These are phyloP conservation scores for Penicillium soppii DNA, from an alignment of 495 filamentous ascomycete genomes.

Conservation along the genomic window DNA sequence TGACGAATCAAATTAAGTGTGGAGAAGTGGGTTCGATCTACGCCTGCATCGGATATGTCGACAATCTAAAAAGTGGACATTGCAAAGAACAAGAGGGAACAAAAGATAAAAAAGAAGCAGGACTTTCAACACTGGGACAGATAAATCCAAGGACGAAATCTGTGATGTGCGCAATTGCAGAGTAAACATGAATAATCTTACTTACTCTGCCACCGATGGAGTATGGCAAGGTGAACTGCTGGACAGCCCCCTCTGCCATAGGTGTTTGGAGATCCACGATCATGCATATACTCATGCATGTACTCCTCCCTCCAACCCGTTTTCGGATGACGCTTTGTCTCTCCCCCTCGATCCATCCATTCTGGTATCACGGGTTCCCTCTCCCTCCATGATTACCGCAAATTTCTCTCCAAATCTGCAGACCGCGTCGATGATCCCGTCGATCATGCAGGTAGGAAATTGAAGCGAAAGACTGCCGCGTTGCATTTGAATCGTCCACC, in stretches of 20 bases:
- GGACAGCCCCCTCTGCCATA: slow-evolving; percentile 21
- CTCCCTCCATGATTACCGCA: slow-evolving; percentile 37
- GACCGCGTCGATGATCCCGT: slow-evolving; percentile 25
- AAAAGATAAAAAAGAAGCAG: slow-evolving; percentile 9
- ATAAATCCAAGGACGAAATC: not conserved
- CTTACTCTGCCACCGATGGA: slow-evolving; percentile 9
- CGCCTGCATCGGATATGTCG: slow-evolving; percentile 7
- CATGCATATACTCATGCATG: slow-evolving; percentile 21
- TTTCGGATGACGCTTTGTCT: slow-evolving; percentile 19
- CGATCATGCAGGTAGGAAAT: slow-evolving; percentile 25
- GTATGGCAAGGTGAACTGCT: slow-evolving; percentile 18
- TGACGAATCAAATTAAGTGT: slow-evolving; percentile 7
- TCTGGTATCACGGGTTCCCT: slow-evolving; percentile 24
- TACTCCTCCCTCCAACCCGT: slow-evolving; percentile 14
- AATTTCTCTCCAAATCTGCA: slow-evolving; percentile 30
- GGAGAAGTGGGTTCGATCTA: slow-evolving; percentile 12
- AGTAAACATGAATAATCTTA: slow-evolving; percentile 8
- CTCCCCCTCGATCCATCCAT: slow-evolving; percentile 24
- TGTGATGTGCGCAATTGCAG: not conserved
- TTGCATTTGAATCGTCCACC: slow-evolving; percentile 33
- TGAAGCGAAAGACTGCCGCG: slow-evolving; percentile 40
- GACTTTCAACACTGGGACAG: slow-evolving; percentile 3
- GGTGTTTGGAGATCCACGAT: slow-evolving; percentile 14
- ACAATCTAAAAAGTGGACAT: slow-evolving; percentile 4
- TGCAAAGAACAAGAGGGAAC: not conserved